Conservation (phyloP, 1,284 basidiomycete genomes). For the Kalmanozyma brasiliensis region DNA sequence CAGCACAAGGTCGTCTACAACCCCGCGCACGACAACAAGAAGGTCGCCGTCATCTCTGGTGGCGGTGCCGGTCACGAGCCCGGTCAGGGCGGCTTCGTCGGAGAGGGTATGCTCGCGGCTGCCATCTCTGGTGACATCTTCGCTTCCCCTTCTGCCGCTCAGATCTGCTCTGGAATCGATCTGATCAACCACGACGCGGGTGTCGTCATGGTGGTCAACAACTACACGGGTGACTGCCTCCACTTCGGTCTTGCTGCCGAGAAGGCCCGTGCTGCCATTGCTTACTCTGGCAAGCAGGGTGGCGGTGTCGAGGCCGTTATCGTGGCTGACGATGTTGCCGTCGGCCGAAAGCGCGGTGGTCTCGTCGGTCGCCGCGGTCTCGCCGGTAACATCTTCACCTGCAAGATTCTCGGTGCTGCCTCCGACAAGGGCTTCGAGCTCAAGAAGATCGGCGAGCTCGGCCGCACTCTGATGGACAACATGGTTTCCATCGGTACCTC, state of each 20-base stretch:
- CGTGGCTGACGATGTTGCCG: slow-evolving; percentile 71
- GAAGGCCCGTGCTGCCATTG: slow-evolving; percentile 63
- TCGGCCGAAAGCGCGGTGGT: slow-evolving; percentile 69
- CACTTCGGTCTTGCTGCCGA: slow-evolving; percentile 70
- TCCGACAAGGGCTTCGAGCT: slow-evolving; percentile 59
- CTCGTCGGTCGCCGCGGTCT: slow-evolving; percentile 71
- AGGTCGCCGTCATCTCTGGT: slow-evolving; percentile 70
- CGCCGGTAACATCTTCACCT: slow-evolving; percentile 69
- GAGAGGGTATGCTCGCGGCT: slow-evolving; percentile 69
- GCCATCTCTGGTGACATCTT: slow-evolving; percentile 71
- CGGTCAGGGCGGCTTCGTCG: slow-evolving; percentile 68
- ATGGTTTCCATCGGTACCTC: slow-evolving; percentile 73
- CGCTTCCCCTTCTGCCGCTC: slow-evolving; percentile 71
- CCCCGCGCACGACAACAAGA: slow-evolving; percentile 65
- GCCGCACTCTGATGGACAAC: slow-evolving; percentile 74
- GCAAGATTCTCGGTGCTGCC: slow-evolving; percentile 67
- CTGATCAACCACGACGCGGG: slow-evolving; percentile 70
- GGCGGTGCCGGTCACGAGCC: slow-evolving; percentile 71
- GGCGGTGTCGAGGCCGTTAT: slow-evolving; percentile 70
- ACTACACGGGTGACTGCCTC: slow-evolving; percentile 71
- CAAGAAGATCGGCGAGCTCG: slow-evolving; percentile 61
- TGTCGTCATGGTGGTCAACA: slow-evolving; percentile 68
- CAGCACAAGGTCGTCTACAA: slow-evolving; percentile 67
- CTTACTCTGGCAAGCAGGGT: slow-evolving; percentile 60
- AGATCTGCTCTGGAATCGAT: slow-evolving; percentile 70